These are phyloP conservation scores for Paecilomyces sp. DNA, from an alignment of 2,329 filamentous ascomycete species.

Conservation along the genomic window DNA sequence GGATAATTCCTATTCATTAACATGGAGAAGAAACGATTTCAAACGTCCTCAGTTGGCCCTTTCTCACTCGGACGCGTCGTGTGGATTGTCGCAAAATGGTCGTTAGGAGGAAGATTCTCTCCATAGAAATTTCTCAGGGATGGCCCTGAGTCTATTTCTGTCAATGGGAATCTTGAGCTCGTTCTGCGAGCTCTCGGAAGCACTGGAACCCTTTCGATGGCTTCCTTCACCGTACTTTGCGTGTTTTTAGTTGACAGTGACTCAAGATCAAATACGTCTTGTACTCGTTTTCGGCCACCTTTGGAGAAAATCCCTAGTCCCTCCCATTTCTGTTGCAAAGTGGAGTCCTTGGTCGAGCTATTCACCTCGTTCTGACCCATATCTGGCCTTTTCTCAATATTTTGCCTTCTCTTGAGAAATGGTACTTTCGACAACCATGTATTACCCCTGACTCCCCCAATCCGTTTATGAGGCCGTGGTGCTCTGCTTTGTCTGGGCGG, in stretches of 20 bases:
- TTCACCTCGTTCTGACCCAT: background rate
- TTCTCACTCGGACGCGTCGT: background rate
- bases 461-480: background rate
- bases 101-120: background rate
- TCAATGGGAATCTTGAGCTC: constrained; percentile 5
- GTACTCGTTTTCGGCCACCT: constrained; percentile 9
- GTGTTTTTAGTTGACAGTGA: constrained; percentile 3
- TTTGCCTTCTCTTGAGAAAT: background rate
- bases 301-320: constrained; percentile 7
- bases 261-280: constrained; percentile 15
- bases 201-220: constrained; percentile 9
- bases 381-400: background rate
- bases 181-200: constrained; percentile 14
- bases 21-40: background rate
- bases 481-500: background rate
- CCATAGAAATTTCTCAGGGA: background rate
- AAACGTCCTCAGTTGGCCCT: background rate
- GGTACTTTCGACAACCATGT: background rate
- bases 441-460: background rate
- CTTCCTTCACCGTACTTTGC: background rate
- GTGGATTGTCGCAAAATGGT: background rate
- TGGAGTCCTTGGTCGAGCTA: constrained; percentile 2
- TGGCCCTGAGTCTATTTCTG: background rate
- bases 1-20: background rate
- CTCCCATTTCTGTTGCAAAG: constrained; percentile 5